Evolutionary conservation across 1,284 basidiomycete genomes (phyloP), one percentile per base, ranked within the genome.

Genomic region (Trichosporon ovoides): DNA sequence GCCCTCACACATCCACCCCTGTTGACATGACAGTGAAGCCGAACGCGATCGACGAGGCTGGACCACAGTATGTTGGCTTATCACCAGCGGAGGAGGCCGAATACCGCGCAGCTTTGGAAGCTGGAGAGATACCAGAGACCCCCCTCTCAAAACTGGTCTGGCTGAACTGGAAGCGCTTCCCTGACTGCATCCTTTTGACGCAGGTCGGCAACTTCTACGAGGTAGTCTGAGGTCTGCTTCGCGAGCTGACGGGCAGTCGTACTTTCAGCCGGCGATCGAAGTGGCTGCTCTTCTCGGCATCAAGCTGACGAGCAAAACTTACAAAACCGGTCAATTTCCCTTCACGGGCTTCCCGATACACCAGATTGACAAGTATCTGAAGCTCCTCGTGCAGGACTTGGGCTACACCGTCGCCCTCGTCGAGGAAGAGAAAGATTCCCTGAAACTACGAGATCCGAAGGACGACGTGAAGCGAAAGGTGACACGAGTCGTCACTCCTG

Each of bases 151-250:
- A 74, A 52, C 84, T 85, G 64, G 86, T 96, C 20, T 80, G 85
- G 61, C 77, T 83, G 18, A 91, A 94, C 71, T 81, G 88, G 36
- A 78, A 80, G 36, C 83, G 80, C 53, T 96, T 91, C 72, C 88
- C 93, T 13, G 88, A 93, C 70, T 94, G 91, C 69, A 82, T 95
- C 34, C 80, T 96, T 18, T 81, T 97, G 7, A 96, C 92, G 3
- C 84, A 91, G 57, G 91, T 96, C 13, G 93, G 93, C 18, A 87
- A 91, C 67, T 97, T 97, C 75, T 97, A 94, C 73, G 93, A 97
- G 82, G 93, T 91, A 48, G 6, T 22, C 14, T 7, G 71, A 56
- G 77, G 55, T 20, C 20, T 6, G 12, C 4, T 9, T 18, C 9
- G 2, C 0, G 1, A 19, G 37, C 58, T 63, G 24, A 57, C 46